These are phyloP conservation scores for Cryomyces antarcticus DNA, from an alignment of 495 filamentous ascomycete genomes.

Conservation along the genomic window DNA sequence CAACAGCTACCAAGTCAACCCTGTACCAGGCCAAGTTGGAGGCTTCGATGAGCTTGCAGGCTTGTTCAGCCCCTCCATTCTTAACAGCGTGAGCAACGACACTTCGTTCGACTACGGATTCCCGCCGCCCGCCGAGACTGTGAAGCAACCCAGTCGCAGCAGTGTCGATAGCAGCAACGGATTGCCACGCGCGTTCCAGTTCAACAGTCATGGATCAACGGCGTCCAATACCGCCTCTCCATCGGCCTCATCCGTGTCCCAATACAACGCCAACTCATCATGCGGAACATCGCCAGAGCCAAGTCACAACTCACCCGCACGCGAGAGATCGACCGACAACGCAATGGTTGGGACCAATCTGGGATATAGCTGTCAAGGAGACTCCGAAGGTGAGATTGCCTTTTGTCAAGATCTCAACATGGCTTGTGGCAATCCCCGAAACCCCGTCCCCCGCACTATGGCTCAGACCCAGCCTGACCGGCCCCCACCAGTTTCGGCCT, in stretches of 20 bases:
- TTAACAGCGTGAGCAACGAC: slow-evolving; percentile 20
- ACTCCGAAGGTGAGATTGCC: slow-evolving; percentile 34
- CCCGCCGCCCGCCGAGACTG: slow-evolving; percentile 6
- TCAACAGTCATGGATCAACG: slow-evolving; percentile 16
- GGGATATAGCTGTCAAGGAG: no score
- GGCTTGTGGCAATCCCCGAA: slow-evolving; percentile 50
- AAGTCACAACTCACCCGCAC: slow-evolving; percentile 27
- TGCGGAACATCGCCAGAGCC: slow-evolving; percentile 65
- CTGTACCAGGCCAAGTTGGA: no score
- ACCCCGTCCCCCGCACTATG: slow-evolving; percentile 35
- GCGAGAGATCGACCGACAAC: no score
- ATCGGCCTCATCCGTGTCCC: slow-evolving; percentile 30
- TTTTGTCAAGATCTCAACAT: slow-evolving; percentile 54
- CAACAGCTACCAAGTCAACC: neutral
- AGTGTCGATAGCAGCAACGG: slow-evolving; percentile 13
- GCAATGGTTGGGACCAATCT: no score
- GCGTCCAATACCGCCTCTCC: slow-evolving; percentile 33
- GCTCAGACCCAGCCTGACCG: slow-evolving; percentile 14
- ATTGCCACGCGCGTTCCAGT: slow-evolving; percentile 16
- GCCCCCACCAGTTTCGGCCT: slow-evolving; percentile 4
- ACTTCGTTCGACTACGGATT: slow-evolving; percentile 14
- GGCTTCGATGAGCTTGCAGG: slow-evolving; percentile 13
- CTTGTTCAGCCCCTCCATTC: slow-evolving; percentile 27
- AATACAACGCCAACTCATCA: slow-evolving; percentile 59
- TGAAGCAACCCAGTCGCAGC: slow-evolving; percentile 25